These are phyloP conservation scores for Naganishia friedmannii DNA, from an alignment of 768 basidiomycete species.

Conservation along the genomic window DNA sequence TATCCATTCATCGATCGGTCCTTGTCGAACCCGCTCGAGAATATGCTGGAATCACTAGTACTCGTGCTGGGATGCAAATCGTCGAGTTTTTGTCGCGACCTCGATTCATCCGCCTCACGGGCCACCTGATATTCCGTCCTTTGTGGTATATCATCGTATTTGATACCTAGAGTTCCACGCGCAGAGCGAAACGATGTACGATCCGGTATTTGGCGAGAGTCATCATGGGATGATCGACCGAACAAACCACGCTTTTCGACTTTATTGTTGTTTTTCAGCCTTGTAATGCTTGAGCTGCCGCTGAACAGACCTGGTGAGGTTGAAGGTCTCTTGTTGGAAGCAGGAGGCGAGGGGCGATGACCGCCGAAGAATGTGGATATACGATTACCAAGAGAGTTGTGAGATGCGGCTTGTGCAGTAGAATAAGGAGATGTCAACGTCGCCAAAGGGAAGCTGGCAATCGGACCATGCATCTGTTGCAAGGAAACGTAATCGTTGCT, in stretches of 20 bases:
- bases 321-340: neutral
- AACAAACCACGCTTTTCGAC: conserved; percentile 1
- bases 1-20: neutral
- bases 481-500: neutral
- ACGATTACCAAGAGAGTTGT: conserved; percentile 14
- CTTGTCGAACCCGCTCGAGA: neutral
- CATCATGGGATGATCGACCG: neutral
- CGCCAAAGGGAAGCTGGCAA: neutral
- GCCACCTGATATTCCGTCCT: neutral
- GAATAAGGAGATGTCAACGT: neutral
- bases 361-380: conserved; percentile 20
- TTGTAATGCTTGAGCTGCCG: neutral
- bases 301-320: conserved; percentile 8
- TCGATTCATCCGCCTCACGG: neutral
- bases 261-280: neutral
- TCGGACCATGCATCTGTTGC: neutral
- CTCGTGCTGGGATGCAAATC: neutral
- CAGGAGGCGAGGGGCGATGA: conserved; percentile 1
- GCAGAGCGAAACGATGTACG: too few species aligned
- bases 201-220: neutral
- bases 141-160: neutral
- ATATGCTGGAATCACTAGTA: neutral
- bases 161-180: neutral
- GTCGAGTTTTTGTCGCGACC: neutral
- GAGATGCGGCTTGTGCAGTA: neutral